Base-by-base conservation (phyloP, 2,329 filamentous ascomycete species). In the Penicillium sp. region DNA sequence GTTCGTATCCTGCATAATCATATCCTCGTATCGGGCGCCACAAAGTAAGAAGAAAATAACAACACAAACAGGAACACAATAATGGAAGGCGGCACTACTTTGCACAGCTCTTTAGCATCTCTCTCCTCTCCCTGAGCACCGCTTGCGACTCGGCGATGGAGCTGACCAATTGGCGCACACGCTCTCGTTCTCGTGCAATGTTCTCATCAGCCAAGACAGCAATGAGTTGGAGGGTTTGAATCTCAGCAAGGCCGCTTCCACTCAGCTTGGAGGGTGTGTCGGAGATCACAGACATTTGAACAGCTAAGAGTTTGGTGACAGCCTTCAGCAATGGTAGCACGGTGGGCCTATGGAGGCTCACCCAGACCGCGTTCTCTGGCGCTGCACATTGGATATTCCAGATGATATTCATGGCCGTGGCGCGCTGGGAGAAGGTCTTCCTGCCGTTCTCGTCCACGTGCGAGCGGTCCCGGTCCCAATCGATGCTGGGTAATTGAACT, bases 281-380 rank as follows among this genome's bases (percentile, higher is more conserved):
- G 20, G 66, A n/a, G n/a, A n/a, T n/a, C n/a, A n/a, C n/a, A n/a
- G n/a, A 56, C n/a, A 51, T 53, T 49, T 60, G 46, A 5, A 60
- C 57, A 23, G 51, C 60, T 23, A 52, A 29, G 2, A 67, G 18
- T 54, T 62, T 64, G 3, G 46, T 56, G 4, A 71, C 57, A 2
- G 64, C 64, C 29, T 63, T 68, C n/a, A 69, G 49, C 2, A 69
- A 58, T 2, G 65, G 63, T 20, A 65, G 12, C 20, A 61, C n/a
- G 0, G 3, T 2, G 3, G 47, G 12, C 50, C 59, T 55, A 35
- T 65, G 57, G 18, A 51, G 57, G 2, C 58, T 62, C 15, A 68
- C 54, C 64, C 66, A 70, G 4, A 56, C 46, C 5, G 66, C 63
- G 58, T 70, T 56, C 31, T 58, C 53, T 6, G 53, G 53, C 2